Conservation (phyloP, 2,329 filamentous ascomycete species). For the Dothideomycetidae sp. region DNA sequence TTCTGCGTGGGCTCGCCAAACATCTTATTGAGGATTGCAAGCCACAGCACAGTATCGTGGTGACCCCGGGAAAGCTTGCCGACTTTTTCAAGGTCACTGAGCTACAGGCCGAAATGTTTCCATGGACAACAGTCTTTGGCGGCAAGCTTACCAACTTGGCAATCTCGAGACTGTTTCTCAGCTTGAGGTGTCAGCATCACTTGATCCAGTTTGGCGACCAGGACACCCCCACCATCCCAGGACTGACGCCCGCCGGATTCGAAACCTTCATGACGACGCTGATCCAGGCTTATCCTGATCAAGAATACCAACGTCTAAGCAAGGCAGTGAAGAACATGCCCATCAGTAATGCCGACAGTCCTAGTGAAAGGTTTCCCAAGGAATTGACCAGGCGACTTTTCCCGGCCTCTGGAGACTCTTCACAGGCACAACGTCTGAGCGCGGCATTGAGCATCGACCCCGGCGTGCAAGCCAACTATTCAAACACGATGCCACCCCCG, state of each 20-base stretch:
- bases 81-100: constrained; percentile 57
- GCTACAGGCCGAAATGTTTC: constrained; percentile 51
- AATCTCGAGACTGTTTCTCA: constrained; percentile 33
- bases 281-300: constrained; percentile 61
- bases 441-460: constrained; percentile 43
- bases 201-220: constrained; percentile 31
- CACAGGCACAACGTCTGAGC: constrained; percentile 46
- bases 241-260: constrained; percentile 34
- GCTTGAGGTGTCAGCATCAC: constrained; percentile 35
- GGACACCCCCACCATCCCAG: constrained; percentile 30
- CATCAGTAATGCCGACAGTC: constrained; percentile 49
- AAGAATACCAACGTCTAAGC: constrained; percentile 56
- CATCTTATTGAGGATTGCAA: constrained; percentile 59
- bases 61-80: constrained; percentile 62
- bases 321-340: constrained; percentile 56
- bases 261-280: constrained; percentile 54
- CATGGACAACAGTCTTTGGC: constrained; percentile 40
- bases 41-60: constrained; percentile 53
- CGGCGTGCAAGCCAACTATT: constrained; percentile 31
- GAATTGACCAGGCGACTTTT: constrained; percentile 62
- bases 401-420: constrained; percentile 43
- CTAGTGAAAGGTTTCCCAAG: constrained; percentile 61
- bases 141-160: constrained; percentile 27
- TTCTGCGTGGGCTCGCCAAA: constrained; percentile 58
- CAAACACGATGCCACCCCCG: constrained; percentile 21